A percentile compares a stretch with the other conserved stretches of the same genome.
Evolutionary conservation across 805 yeast species (phyloP).

Genomic region (Metschnikowia baotianmanensis): DNA sequence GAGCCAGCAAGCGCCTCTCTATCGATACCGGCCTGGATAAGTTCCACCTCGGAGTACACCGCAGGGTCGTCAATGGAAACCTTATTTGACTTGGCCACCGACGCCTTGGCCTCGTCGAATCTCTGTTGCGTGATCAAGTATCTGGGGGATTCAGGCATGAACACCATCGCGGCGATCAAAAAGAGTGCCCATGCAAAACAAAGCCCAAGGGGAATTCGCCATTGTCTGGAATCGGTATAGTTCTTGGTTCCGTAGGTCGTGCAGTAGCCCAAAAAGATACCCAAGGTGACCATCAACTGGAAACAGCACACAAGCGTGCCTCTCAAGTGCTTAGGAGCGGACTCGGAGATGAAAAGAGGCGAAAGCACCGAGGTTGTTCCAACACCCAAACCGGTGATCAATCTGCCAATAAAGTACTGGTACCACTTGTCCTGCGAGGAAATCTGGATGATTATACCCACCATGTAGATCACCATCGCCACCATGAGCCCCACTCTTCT

Average conservation of each 20-base stretch:
- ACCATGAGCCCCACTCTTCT: conserved; percentile 55
- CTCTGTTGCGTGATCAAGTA: conserved; percentile 51
- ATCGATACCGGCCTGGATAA: conserved; percentile 59
- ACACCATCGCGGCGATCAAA: conserved; percentile 49
- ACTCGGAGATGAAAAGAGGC: conserved; percentile 65
- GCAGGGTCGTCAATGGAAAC: conserved; percentile 51
- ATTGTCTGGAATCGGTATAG: conserved; percentile 50
- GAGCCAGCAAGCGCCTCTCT: conserved; percentile 60
- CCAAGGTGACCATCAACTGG: conserved; percentile 68
- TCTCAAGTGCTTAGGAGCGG: conserved; percentile 68
- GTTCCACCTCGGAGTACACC: conserved; percentile 51
- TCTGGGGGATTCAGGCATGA: conserved; percentile 72
- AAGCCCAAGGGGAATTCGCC: conserved; percentile 66
- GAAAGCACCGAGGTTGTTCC: conserved; percentile 70
- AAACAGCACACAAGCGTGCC: conserved; percentile 69
- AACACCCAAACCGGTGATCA: conserved; percentile 66
- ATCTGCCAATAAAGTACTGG: conserved; percentile 59
- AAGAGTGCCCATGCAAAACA: conserved; percentile 46
- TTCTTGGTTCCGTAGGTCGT: conserved; percentile 61
- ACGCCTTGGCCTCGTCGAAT: conserved; percentile 51
- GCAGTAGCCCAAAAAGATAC: conserved; percentile 71
- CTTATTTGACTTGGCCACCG: conserved; percentile 60
- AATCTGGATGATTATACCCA: conserved; percentile 62
- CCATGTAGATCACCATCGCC: conserved; percentile 54
- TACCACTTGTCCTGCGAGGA: conserved; percentile 55